Percentiles rank a stretch among this genome's conserved stretches.
These are phyloP conservation scores for Bathelium albidoporum DNA, from an alignment of 495 filamentous ascomycete species.

Conservation along the genomic window DNA sequence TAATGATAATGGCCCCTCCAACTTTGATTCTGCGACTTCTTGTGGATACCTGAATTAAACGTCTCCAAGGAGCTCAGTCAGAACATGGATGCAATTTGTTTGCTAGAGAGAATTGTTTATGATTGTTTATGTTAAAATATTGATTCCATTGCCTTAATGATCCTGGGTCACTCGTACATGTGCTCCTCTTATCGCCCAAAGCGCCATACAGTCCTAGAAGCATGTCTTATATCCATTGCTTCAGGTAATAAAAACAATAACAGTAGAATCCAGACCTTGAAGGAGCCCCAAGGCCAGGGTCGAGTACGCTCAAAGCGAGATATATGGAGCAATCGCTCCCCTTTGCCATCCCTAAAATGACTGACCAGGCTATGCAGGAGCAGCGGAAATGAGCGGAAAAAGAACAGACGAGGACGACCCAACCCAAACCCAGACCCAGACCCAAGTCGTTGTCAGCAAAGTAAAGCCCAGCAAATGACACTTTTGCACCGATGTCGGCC, in stretches of 20 bases:
- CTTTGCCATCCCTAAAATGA: too few species aligned
- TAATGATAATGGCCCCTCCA: too few species aligned
- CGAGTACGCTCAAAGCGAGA: neutral
- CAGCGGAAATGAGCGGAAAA: neutral
- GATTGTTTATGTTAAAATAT: too few species aligned
- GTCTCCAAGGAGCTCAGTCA: too few species aligned
- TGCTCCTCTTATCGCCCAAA: neutral
- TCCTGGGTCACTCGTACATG: neutral
- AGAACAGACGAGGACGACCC: neutral
- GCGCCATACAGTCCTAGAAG: slow-evolving; percentile 3
- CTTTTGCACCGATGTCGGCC: neutral
- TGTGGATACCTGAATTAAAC: too few species aligned
- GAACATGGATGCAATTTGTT: too few species aligned
- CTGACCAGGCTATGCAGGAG: neutral
- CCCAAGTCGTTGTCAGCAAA: neutral
- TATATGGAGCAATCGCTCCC: neutral
- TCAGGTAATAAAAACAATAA: neutral
- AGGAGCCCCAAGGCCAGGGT: neutral
- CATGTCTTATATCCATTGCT: slow-evolving; percentile 3
- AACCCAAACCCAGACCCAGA: neutral
- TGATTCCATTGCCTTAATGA: neutral
- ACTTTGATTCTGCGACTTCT: too few species aligned
- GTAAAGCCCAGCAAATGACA: neutral
- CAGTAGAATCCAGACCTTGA: neutral
- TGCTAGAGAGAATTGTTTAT: neutral